Base-by-base conservation (phyloP, 495 filamentous ascomycete genomes). In the Bathelium albidoporum region DNA sequence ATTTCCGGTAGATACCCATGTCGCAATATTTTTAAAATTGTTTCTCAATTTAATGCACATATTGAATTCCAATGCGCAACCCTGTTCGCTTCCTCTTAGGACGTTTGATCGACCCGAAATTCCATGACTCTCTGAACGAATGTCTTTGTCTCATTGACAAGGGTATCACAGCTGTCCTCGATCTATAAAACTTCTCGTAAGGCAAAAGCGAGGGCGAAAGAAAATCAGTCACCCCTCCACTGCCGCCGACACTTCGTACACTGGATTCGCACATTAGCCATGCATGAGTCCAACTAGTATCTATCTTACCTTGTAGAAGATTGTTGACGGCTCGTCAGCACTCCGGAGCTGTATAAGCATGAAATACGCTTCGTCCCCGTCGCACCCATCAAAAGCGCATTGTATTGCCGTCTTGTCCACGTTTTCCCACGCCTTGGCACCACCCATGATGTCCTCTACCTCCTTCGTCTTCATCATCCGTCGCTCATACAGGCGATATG, bases 311-410 rank as follows among this genome's bases (percentile, higher is more conserved):
- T 89, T 91, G 73, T 87, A 92, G 75, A 98, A 97, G 44, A 82
- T 89, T 58, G 94, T 98, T 91, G 96, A 96, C 60, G 94, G 94
- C 81, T 98, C 94, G 77, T 98, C 94, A 44, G 95, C 94, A 78
- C 90, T 95, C 63, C 94, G 86, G 77, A 96, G 97, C 82, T 98
- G 94, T 69, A 97, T 85, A 82, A 93, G 89, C 77, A 91, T 95
- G 82, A 90, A 97, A 64, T 89, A 95, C 39, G 95, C 94, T 76
- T 89, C 82, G 58, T 81, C 77, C 32, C 89, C 87, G 64, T 85
- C 80, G 77, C 94, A 98, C 49, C 80, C 77, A 41, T 89, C 84
- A 58, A 81, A 81, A 12, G 87, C 81, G 73, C 94, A 98, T 81
- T 90, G 88, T 43, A 88, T 85, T 80, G 75, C 78, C 52, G 84